A percentile compares a stretch with the other conserved stretches of the same genome.
These are phyloP conservation scores for Sabuloglossum arenarium DNA, from an alignment of 495 filamentous ascomycete genomes.

Conservation along the genomic window DNA sequence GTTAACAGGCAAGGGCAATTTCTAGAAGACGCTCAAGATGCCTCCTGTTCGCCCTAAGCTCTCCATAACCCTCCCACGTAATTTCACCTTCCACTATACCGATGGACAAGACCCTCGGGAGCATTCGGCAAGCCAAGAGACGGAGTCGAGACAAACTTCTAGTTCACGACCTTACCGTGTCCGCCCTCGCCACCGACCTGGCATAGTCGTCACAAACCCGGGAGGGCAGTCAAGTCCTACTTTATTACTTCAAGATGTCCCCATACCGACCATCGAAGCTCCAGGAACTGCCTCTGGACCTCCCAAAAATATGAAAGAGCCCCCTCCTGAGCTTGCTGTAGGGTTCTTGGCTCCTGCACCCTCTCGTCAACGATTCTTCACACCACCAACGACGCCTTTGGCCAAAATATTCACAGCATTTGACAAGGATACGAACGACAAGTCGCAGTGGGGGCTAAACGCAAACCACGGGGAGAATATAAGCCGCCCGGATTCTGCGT, in stretches of 20 bases:
- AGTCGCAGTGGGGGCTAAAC: not conserved
- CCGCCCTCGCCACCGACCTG: constrained; percentile 11
- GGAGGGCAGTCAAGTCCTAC: constrained; percentile 19
- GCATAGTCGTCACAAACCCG: constrained; percentile 10
- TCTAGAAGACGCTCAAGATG: not conserved
- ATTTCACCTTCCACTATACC: constrained; percentile 39
- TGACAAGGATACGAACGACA: constrained; percentile 8
- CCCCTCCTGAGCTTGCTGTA: constrained; percentile 10
- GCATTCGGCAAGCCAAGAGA: constrained; percentile 26
- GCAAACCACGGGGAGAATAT: constrained; percentile 13
- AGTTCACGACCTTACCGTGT: constrained; percentile 30
- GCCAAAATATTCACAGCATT: constrained; percentile 27
- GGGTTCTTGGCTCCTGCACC: constrained; percentile 29
- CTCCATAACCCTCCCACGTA: constrained; percentile 43
- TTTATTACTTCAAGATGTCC: constrained; percentile 22
- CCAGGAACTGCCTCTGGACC: constrained; percentile 17
- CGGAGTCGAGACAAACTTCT: constrained; percentile 25
- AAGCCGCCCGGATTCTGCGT: constrained; percentile 33
- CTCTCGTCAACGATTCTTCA: constrained; percentile 23
- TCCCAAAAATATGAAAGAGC: constrained; percentile 6
- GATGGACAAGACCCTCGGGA: constrained; percentile 33
- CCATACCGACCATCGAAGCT: constrained; percentile 40
- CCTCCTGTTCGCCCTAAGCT: constrained; percentile 21
- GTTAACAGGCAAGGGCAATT: not conserved
- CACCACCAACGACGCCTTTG: constrained; percentile 40